These are phyloP conservation scores for Diversispora epigaea DNA, from an alignment of 192 early-diverging fungal genomes.

Conservation along the genomic window DNA sequence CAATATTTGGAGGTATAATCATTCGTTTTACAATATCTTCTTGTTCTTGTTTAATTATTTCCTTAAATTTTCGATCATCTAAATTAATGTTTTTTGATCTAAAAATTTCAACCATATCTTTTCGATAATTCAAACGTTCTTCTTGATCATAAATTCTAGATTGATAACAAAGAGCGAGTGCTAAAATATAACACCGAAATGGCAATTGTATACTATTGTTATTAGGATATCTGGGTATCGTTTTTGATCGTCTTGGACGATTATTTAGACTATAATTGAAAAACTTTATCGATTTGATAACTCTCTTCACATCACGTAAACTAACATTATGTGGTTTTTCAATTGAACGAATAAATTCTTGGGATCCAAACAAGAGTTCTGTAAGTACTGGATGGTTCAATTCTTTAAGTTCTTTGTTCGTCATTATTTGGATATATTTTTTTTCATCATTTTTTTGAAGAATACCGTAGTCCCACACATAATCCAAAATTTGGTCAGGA, in stretches of 20 bases:
- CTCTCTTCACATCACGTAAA: conserved; percentile 28
- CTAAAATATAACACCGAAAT: background rate
- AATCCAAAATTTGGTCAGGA: conserved; percentile 29
- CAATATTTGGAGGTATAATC: background rate
- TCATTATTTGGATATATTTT: background rate
- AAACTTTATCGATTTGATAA: conserved; percentile 5
- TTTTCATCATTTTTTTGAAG: conserved; percentile 14
- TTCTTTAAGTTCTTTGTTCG: background rate
- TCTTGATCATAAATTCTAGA: conserved; percentile 9
- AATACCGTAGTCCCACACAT: conserved; percentile 30
- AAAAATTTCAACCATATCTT: conserved; percentile 24
- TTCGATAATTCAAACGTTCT: background rate
- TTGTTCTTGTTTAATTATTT: conserved; percentile 23
- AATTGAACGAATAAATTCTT: conserved; percentile 25
- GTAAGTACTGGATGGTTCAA: background rate
- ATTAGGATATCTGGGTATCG: background rate
- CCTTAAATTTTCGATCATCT: background rate
- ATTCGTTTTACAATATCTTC: conserved; percentile 18
- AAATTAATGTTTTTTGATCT: background rate
- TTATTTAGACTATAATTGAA: conserved; percentile 13
- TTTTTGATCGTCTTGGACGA: background rate
- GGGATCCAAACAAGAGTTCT: conserved; percentile 27
- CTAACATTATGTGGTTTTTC: conserved; percentile 26
- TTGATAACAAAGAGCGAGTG: background rate
- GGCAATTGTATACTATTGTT: background rate